Conservation (phyloP, 805 yeast species). For the Grigorovia transvaalensis region DNA sequence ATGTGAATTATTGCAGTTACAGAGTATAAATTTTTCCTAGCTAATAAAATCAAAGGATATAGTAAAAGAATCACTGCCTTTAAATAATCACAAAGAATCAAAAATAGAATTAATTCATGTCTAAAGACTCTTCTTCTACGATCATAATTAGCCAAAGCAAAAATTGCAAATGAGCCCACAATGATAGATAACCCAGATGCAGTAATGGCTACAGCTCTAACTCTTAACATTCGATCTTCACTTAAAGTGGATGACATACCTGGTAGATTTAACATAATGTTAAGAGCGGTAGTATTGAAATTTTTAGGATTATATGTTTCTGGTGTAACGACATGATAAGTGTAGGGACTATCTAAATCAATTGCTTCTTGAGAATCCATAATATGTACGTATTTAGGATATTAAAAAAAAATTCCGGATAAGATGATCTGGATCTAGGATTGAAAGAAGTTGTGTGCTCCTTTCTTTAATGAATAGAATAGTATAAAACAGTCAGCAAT, state of each 20-base stretch:
- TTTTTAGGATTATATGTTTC: background rate
- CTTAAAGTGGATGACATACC: slow-evolving; percentile 25
- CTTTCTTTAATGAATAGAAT: background rate
- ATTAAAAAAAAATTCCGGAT: background rate
- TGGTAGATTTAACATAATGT: slow-evolving; percentile 25
- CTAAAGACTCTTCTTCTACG: slow-evolving; percentile 53
- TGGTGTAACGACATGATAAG: background rate
- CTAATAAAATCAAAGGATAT: slow-evolving; percentile 52
- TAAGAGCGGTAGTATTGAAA: slow-evolving; percentile 24
- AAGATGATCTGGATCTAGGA: background rate
- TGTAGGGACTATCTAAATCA: background rate
- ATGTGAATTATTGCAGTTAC: slow-evolving; percentile 46
- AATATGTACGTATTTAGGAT: background rate
- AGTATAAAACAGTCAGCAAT: too few species aligned
- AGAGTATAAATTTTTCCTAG: slow-evolving; percentile 35
- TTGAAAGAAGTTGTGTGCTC: background rate
- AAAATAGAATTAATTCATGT: slow-evolving; percentile 56
- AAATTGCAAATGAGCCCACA: slow-evolving; percentile 51
- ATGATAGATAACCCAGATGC: slow-evolving; percentile 41
- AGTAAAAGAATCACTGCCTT: slow-evolving; percentile 61
- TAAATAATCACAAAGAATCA: slow-evolving; percentile 62
- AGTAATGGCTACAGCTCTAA: slow-evolving; percentile 37
- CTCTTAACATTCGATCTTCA: slow-evolving; percentile 7
- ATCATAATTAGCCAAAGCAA: slow-evolving; percentile 51
- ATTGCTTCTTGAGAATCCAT: background rate